Conservation (phyloP, 768 basidiomycete genomes). For the Mycena haematopus region DNA sequence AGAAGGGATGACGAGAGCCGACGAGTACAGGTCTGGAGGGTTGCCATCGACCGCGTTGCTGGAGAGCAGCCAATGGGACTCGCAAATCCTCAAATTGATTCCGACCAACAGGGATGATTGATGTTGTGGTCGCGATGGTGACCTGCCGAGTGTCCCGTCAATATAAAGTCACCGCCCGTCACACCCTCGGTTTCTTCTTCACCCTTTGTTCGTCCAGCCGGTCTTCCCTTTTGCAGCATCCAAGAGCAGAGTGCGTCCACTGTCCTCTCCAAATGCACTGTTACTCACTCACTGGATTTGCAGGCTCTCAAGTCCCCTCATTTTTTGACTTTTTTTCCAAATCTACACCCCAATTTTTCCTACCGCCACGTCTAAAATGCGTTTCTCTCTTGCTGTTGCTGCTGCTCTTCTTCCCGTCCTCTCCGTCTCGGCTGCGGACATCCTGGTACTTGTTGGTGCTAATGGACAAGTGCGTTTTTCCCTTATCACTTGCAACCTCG, state of each 20-base stretch:
- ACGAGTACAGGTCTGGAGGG: background rate
- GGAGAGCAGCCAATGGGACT: background rate
- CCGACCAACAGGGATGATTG: background rate
- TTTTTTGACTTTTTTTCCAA: conserved; percentile 30
- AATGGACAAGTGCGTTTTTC: conserved; percentile 35
- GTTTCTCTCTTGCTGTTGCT: conserved; percentile 48
- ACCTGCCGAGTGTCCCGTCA: no score
- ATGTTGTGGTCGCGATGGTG: background rate
- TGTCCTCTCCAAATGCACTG: background rate
- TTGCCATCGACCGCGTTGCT: conserved; percentile 18
- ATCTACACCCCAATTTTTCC: conserved; percentile 37
- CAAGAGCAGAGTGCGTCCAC: conserved; percentile 53
- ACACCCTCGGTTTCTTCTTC: conserved; percentile 6
- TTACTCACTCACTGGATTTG: conserved; percentile 15
- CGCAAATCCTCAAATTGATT: no score
- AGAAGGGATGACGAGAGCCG: background rate
- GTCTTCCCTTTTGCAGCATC: conserved; percentile 42
- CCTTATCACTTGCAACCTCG: background rate
- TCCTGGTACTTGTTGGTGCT: conserved; percentile 51
- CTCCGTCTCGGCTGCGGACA: conserved; percentile 44
- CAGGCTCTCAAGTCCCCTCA: conserved; percentile 43
- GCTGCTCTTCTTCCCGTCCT: conserved; percentile 50
- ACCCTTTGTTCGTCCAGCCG: conserved; percentile 34
- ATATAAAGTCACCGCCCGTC: conserved; percentile 9
- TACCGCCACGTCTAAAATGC: conserved; percentile 49